These are phyloP conservation scores for Akanthomyces lecanii DNA, from an alignment of 2,329 filamentous ascomycete species.

Conservation along the genomic window DNA sequence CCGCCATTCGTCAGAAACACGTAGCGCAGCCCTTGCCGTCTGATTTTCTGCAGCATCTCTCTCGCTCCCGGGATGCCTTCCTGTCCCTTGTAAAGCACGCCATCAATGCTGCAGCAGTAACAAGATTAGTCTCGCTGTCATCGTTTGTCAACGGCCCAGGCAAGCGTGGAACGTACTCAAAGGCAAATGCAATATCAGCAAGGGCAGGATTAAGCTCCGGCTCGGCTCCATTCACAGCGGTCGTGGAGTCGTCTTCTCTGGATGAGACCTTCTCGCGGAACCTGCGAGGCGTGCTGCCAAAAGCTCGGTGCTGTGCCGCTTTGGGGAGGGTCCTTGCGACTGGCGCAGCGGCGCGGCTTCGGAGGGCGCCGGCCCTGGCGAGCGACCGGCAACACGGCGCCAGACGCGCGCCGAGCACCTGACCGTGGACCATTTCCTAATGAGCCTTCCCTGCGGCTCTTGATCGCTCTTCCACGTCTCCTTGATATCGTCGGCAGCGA, in stretches of 20 bases:
- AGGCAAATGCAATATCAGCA: constrained; percentile 36
- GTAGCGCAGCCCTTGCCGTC: constrained; percentile 75
- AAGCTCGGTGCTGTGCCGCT: background rate
- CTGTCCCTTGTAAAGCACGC: constrained; percentile 83
- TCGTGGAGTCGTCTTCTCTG: background rate
- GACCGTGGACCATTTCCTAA: background rate
- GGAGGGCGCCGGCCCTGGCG: background rate
- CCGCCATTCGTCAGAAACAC: constrained; percentile 96
- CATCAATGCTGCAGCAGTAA: constrained; percentile 62
- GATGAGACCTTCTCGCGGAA: background rate
- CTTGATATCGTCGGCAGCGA: background rate
- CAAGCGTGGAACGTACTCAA: constrained; percentile 26
- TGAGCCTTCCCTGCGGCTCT: background rate
- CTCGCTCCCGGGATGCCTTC: constrained; percentile 74
- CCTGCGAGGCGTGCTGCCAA: background rate
- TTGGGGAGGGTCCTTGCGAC: background rate
- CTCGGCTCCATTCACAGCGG: background rate
- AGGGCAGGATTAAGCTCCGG: background rate
- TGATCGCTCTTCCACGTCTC: background rate
- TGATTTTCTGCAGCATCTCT: constrained; percentile 68
- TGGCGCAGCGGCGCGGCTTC: background rate
- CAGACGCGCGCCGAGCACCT: constrained; percentile 7
- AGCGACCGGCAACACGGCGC: background rate
- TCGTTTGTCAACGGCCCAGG: background rate
- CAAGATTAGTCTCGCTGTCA: constrained; percentile 15